Evolutionary conservation across 305 asterid species (phyloP), one percentile per base, ranked within the genome.

Genomic region (Withania somnifera): DNA sequence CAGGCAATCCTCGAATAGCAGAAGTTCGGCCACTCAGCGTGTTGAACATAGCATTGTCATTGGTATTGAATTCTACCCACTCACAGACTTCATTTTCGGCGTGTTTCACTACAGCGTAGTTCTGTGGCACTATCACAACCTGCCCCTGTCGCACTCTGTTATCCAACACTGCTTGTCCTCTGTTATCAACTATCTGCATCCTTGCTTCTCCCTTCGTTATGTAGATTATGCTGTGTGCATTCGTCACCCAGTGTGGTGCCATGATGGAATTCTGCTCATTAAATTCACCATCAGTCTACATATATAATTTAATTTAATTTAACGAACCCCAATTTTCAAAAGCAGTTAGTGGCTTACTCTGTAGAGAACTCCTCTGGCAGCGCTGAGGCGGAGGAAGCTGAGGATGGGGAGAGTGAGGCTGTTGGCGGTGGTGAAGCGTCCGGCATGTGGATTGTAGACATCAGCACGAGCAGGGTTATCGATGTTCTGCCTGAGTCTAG

Each of bases 51-150:
- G 98, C 94, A 36, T 91, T 89, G 81, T 81, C 90, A 20, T 91
- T 91, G 28, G 98, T 93, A 84, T 91, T 87, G 91, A 93, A 91
- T 38, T 77, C 92, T 1, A 92, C 91, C 98, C 97, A 91, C 82
- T 92, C 97, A 36, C 77, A 84, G 0, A 91, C 92, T 40, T 87
- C 86, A 13, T 90, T 91, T 19, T 89, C 90, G 6, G 97, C 93
- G 28, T 86, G 90, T 56, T 89, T 92, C 87, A 90, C 89, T 53
- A 83, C 88, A 3, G 90, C 97, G 45, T 53, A 93, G 80, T 88
- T 88, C 82, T 88, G 92, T 1, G 97, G 98, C 53, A 92, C 97
- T n/a, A 90, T 91, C 76, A 92, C 15, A 5, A 86, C 87, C 79
- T 93, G 94, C 0, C 95, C 98, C 58, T 71, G 76, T 1, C 87